Percentiles rank a stretch among this genome's conserved stretches.
phyloP scores from a whole-genome alignment of 148 eudicot species.

The Rhododendron mucronatum region DNA sequence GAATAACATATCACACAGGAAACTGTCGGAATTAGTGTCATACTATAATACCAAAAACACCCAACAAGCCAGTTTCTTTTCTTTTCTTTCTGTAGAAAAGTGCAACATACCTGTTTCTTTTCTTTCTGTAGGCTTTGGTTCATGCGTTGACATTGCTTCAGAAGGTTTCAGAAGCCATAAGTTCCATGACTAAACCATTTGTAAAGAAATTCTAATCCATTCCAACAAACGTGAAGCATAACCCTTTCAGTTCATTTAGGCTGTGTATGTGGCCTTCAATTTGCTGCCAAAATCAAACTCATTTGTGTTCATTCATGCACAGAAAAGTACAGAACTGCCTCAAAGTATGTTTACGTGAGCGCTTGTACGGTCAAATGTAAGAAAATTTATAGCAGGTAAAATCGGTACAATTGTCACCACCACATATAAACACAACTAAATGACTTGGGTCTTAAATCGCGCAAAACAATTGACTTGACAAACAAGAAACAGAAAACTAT shows the following conservation, averaged over 20 bases:
- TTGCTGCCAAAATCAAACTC: background rate
- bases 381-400: background rate
- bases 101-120: background rate
- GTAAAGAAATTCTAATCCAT: background rate
- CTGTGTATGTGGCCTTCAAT: background rate
- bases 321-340: background rate
- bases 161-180: background rate
- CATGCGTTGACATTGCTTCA: background rate
- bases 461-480: background rate
- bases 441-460: background rate
- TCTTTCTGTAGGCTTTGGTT: background rate
- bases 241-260: background rate
- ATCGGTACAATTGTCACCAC: background rate
- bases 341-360: background rate
- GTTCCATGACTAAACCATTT: background rate
- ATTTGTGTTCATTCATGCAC: background rate
- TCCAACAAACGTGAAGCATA: background rate
- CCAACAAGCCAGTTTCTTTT: background rate
- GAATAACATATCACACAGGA: background rate
- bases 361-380: too few relatives aligned
- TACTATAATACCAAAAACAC: background rate
- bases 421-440: background rate
- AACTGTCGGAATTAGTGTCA: background rate
- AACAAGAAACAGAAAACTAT: background rate
- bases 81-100: background rate